Conservation (phyloP, 352 stramenopile genomes). For the Phytopythium sindhum region DNA sequence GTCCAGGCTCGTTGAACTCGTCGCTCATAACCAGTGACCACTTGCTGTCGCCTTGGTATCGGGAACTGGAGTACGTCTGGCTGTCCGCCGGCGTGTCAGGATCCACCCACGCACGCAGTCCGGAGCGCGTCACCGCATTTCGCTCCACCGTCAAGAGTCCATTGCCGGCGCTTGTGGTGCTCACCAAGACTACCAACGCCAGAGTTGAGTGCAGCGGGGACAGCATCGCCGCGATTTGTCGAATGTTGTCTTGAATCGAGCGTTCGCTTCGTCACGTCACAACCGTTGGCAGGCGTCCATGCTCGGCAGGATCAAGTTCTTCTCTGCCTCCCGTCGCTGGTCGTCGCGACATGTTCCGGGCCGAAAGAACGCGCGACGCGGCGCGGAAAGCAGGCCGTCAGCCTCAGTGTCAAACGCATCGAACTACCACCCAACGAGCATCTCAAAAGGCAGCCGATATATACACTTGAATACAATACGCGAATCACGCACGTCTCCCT, state of each 20-base stretch:
- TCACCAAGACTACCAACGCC: not conserved
- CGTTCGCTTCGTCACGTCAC: not conserved
- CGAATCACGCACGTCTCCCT: not conserved
- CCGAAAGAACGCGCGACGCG: not conserved
- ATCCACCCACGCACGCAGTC: conserved; percentile 47
- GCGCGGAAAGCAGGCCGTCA: not conserved
- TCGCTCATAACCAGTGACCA: conserved; percentile 92
- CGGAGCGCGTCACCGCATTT: conserved; percentile 25
- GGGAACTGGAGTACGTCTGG: conserved; percentile 31
- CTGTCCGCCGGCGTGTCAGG: conserved; percentile 28
- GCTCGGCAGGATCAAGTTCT: not conserved
- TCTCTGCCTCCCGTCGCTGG: not conserved
- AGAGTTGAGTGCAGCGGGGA: not conserved
- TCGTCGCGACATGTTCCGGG: not conserved
- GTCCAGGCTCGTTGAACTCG: conserved; percentile 88
- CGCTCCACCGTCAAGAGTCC: not conserved
- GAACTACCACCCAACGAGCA: too few species aligned
- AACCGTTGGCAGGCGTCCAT: not conserved
- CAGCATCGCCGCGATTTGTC: not conserved
- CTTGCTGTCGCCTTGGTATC: conserved; percentile 35
- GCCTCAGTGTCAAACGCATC: not conserved
- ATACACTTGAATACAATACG: not conserved
- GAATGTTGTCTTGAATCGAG: not conserved
- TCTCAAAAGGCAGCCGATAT: not conserved
- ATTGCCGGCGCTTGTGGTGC: not conserved